phyloP scores from a whole-genome alignment of 192 early-diverging fungal genomes.

The Rhizophagus clarus region DNA sequence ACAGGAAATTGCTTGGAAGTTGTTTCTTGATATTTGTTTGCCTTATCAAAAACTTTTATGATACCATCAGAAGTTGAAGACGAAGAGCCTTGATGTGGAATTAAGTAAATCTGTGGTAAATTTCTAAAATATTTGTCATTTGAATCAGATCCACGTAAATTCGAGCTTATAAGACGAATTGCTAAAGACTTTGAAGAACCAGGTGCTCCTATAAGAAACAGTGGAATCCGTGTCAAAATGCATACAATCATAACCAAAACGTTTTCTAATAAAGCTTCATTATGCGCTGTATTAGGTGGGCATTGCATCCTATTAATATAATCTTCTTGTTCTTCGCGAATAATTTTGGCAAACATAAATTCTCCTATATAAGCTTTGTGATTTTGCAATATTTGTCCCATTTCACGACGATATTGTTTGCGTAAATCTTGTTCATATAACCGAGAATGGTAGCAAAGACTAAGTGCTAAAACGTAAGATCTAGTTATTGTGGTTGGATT shows the following conservation, averaged over 20 bases:
- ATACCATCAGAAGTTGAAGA: conserved; percentile 34
- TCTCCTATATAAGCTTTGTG: background rate
- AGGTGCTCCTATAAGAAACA: conserved; percentile 31
- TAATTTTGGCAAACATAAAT: background rate
- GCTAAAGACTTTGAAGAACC: conserved; percentile 30
- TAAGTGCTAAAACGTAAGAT: conserved; percentile 16
- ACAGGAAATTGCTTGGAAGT: conserved; percentile 18
- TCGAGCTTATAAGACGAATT: conserved; percentile 21
- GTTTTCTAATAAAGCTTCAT: conserved; percentile 30
- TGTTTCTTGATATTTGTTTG: conserved; percentile 17
- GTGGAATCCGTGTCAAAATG: conserved; percentile 25
- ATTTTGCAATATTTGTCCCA: conserved; percentile 7
- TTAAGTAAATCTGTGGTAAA: conserved; percentile 24
- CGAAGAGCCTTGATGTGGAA: conserved; percentile 32
- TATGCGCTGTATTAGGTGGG: background rate
- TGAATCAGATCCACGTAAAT: conserved; percentile 32
- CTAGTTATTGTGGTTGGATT: background rate
- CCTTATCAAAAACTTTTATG: conserved; percentile 26
- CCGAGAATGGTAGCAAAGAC: background rate
- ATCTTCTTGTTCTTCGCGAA: conserved; percentile 25
- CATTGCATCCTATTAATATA: conserved; percentile 5
- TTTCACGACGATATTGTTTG: background rate
- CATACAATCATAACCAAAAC: conserved; percentile 31
- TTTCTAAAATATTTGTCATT: conserved; percentile 22
- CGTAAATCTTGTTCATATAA: background rate